These are phyloP conservation scores for Gigaspora rosea DNA, from an alignment of 192 early-diverging fungal genomes.

Conservation along the genomic window DNA sequence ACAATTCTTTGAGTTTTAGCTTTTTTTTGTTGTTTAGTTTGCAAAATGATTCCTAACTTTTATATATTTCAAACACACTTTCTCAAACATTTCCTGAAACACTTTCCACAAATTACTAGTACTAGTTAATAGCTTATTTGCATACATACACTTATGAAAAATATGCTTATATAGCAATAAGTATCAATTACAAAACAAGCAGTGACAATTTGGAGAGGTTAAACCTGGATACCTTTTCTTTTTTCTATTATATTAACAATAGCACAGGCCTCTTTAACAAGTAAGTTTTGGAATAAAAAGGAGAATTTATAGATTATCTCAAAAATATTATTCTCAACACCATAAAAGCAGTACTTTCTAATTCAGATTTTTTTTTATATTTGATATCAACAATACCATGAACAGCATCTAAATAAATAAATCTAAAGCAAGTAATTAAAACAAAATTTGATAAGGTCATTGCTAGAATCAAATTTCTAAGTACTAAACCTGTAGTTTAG, in stretches of 20 bases:
- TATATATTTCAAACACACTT: conserved; percentile 18
- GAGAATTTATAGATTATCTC: no score
- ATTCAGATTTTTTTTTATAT: no score
- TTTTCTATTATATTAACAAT: not conserved
- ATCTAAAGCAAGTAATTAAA: not conserved
- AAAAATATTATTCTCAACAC: no score
- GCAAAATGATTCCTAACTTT: not conserved
- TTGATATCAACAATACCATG: not conserved
- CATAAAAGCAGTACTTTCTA: no score
- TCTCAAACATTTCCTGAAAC: conserved; percentile 30
- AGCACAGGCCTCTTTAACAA: not conserved
- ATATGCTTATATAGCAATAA: conserved; percentile 6
- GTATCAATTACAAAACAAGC: not conserved
- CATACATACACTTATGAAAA: not conserved
- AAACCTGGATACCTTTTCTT: not conserved
- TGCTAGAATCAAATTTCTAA: no score
- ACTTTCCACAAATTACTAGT: conserved; percentile 5
- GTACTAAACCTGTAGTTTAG: no score
- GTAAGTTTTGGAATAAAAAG: no score
- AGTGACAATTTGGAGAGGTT: not conserved
- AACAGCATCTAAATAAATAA: not conserved
- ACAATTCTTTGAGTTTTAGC: conserved; percentile 3
- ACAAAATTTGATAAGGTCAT: not conserved
- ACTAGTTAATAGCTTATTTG: conserved; percentile 12
- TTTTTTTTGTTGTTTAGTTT: not conserved